Base-by-base conservation (phyloP, 192 early-diverging fungal species). In the Coemansia furcata region DNA sequence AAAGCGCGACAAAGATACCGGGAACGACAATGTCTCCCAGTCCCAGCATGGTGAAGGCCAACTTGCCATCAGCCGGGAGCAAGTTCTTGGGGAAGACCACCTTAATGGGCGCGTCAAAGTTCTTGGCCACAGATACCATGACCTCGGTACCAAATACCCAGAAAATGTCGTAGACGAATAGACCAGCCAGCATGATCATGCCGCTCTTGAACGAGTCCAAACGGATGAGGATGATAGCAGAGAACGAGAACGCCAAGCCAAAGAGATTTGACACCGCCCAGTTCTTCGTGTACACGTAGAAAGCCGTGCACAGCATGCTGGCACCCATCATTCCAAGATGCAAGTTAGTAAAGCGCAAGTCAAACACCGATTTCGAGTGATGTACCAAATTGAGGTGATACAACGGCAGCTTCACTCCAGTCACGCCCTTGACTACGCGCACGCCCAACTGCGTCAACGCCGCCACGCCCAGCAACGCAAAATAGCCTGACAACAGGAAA, bases 131-230 rank as follows among this genome's bases (percentile, higher is more conserved):
- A 8, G 92, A 91, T 6, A 98, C 97, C 97, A 99, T 99, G 19
- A 99, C 97, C 40, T 94, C 91, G 6, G 97, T 98, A 38, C 95
- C 95, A 86, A 99, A 99, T 65, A 99, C 97, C 97, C 97, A 99
- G 68, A 98, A 99, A 58, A 99, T 88, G 78, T 99, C 97, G 72
- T 99, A 99, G 29, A 95, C 75, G 82, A 99, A 99, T 44, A 99
- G 80, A 17, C 92, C 95, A 23, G 86, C 77, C 32, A 99, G 87
- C 57, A 99, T 86, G 33, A 95, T 92, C 84, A 95, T 95, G n/a
- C 95, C 97, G 1, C 94, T 98, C 76, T 90, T 92, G 87, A 98
- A 97, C 7, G 95, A 96, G 76, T 97, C 95, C 30, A 99, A 82
- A 3, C 93, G 89, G 44, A 99, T 83, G 32, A 99, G 83, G 62